A percentile compares a stretch with the other conserved stretches of the same genome.
Evolutionary conservation across 306 rosid genomes (phyloP).

Genomic region (Sicyos edulis): DNA sequence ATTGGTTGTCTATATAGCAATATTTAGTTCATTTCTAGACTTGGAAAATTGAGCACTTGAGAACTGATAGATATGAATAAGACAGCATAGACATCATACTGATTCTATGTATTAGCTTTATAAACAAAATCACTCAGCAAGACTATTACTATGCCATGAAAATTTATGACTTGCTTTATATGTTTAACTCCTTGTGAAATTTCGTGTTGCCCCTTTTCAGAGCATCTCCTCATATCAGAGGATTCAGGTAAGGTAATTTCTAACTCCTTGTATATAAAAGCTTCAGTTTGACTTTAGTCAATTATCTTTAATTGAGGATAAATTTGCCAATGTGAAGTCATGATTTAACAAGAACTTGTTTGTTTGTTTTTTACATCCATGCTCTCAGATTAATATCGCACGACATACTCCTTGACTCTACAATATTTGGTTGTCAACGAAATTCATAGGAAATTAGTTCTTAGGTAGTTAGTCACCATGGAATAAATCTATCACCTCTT

Average conservation of each 20-base stretch:
- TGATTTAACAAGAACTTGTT: background rate
- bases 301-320: background rate
- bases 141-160: background rate
- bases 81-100: background rate
- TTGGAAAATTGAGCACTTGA: background rate
- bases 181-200: background rate
- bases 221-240: background rate
- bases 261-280: background rate
- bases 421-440: too few relatives aligned
- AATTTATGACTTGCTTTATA: background rate
- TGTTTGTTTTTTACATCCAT: too few relatives aligned
- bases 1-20: background rate
- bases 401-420: too few relatives aligned
- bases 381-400: too few relatives aligned
- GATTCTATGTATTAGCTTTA: conserved; percentile 10
- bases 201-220: background rate
- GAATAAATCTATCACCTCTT: too few relatives aligned
- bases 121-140: background rate
- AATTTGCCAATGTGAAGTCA: background rate
- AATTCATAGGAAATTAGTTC: too few relatives aligned
- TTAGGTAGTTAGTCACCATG: too few relatives aligned
- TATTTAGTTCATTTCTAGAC: conserved; percentile 20
- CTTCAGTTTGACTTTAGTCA: background rate
- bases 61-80: background rate
- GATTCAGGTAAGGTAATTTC: background rate